Evolutionary conservation across 2,329 filamentous ascomycete genomes (phyloP), one percentile per base, ranked within the genome.

Genomic region (Nemania diffusa): DNA sequence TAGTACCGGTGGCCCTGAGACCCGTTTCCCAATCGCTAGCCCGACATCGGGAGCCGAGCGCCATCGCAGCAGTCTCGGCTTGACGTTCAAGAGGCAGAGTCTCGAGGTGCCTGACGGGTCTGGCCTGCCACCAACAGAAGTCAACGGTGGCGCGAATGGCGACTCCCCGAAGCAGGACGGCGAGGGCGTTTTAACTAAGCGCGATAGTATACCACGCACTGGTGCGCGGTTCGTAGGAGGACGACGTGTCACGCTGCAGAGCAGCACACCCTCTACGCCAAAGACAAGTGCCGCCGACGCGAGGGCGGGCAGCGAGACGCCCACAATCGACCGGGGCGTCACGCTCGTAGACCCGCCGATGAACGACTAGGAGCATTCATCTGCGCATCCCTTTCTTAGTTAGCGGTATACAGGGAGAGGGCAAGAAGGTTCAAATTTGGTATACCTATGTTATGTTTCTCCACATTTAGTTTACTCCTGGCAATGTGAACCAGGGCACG

Each of bases 21-120:
- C 92, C 8, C 88, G 94, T 46, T 97, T 97, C 84, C 96, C 93
- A 0, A 91, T 97, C 71, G 89, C 92, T 5, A 88, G 87, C 71
- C 90, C 87, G 68, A 89, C 83, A 53, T 81, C 84, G 64, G 83
- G 81, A 68, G 83, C 78, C 64, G 87, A 84, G 74, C 81, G 84
- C 58, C 83, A 85, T 78, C 83, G 85, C 20, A 75, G 83, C 59
- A 84, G 85, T 46, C 80, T 87, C 20, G 81, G 81, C 42, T 53
- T 74, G 9, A 62, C 81, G 57, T 75, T 83, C 65, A 89, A 89
- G 79, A 84, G 91, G 70, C 83, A 89, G 53, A 96, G 92, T 75
- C 86, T 97, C 1, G 93, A 97, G 74, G 94, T 97, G 2, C 94
- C 94, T 2, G 87, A 87, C 55, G 86, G 82, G 67, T 84, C 86